phyloP scores from a whole-genome alignment of 106 monocot species.

The Hemerocallis citrina region DNA sequence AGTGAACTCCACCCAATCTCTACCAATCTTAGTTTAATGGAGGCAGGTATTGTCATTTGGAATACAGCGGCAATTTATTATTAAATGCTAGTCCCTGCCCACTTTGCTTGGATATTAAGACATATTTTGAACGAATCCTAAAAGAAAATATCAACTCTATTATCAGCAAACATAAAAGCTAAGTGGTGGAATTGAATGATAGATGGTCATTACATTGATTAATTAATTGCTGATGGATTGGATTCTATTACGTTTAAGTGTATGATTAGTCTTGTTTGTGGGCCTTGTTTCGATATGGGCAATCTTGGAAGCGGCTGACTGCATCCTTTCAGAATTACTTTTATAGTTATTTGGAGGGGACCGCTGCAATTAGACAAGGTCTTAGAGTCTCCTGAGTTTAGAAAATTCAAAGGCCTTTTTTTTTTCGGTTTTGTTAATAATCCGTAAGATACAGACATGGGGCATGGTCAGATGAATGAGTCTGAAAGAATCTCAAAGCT shows the following conservation, averaged over 20 bases:
- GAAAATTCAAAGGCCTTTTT: constrained; percentile 1
- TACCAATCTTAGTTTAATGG: constrained; percentile 17
- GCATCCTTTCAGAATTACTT: not conserved
- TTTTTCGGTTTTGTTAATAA: constrained; percentile 2
- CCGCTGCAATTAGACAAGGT: constrained; percentile 6
- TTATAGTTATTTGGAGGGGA: not conserved
- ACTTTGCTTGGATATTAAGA: constrained; percentile 9
- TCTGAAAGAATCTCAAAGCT: not conserved
- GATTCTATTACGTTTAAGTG: constrained; percentile 1
- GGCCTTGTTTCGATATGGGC: not conserved
- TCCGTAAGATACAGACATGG: not conserved
- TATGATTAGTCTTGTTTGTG: constrained; percentile 7
- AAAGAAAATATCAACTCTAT: constrained; percentile 10
- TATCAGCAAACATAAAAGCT: constrained; percentile 8
- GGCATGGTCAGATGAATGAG: not conserved
- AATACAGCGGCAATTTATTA: constrained; percentile 1
- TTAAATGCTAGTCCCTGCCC: constrained; percentile 2
- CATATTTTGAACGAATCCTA: constrained; percentile 11
- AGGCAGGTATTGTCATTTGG: constrained; percentile 11
- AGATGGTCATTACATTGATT: constrained; percentile 3
- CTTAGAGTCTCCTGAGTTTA: not conserved
- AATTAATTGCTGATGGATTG: not conserved
- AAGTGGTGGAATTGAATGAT: constrained; percentile 8
- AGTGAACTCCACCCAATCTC: constrained; percentile 18
- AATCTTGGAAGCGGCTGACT: not conserved